phyloP scores from a whole-genome alignment of 805 yeast species.

The Isabelozyma rhagii region DNA sequence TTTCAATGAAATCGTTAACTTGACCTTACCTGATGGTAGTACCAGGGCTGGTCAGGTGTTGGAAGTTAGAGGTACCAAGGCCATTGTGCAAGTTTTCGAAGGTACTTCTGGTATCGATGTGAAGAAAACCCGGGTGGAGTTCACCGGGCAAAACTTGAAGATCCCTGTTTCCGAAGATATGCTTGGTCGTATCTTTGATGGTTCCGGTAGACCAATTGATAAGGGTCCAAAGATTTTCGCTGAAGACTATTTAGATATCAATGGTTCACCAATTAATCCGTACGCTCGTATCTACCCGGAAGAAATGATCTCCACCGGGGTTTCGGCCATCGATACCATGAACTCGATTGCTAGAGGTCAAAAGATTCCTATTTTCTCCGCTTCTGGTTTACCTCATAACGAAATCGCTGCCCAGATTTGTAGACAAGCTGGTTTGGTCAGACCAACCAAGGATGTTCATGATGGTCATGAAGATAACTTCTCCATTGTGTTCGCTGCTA shows the following conservation, averaged over 20 bases:
- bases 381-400: conserved; percentile 98
- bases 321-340: conserved; percentile 98
- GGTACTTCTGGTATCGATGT: conserved; percentile 99
- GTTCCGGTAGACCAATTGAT: conserved; percentile 98
- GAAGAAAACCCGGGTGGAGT: conserved; percentile 94
- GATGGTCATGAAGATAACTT: conserved; percentile 99
- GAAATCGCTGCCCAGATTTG: conserved; percentile 99
- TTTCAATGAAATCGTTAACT: conserved; percentile 93
- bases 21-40: conserved; percentile 95
- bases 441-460: conserved; percentile 99
- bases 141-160: conserved; percentile 91
- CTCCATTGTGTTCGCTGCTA: conserved; percentile 98
- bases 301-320: conserved; percentile 99
- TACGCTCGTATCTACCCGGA: conserved; percentile 98
- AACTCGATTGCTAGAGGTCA: conserved; percentile 99
- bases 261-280: conserved; percentile 98
- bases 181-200: conserved; percentile 97
- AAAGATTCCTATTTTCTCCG: conserved; percentile 98
- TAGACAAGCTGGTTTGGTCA: conserved; percentile 98
- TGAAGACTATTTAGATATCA: conserved; percentile 96
- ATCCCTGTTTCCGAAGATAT: conserved; percentile 96
- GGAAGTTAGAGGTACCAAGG: conserved; percentile 95
- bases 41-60: conserved; percentile 96
- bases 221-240: conserved; percentile 98
- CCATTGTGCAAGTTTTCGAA: conserved; percentile 97